Evolutionary conservation across 306 rosid species (phyloP).

Genomic region (Cucurbita pepo): DNA sequence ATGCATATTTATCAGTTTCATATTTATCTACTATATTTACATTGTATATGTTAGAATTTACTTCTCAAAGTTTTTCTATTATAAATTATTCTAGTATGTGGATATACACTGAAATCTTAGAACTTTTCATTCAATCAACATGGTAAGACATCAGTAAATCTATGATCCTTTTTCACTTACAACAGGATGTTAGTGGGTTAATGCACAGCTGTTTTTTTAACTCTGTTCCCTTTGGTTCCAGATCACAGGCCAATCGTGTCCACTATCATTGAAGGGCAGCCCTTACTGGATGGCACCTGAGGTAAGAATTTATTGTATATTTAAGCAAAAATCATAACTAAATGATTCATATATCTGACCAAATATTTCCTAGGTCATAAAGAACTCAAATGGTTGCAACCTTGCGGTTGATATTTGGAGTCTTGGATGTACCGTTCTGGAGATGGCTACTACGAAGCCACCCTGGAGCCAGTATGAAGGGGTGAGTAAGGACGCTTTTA

Average conservation of each 20-base stretch:
- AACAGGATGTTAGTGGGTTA: too few species aligned
- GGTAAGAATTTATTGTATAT: slow-evolving; percentile 29
- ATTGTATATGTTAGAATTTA: background rate
- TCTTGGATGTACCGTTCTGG: slow-evolving; percentile 98
- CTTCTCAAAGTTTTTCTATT: background rate
- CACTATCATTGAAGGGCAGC: slow-evolving; percentile 91
- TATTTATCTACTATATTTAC: background rate
- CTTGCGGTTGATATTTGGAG: slow-evolving; percentile 99
- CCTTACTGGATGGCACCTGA: slow-evolving; percentile 99
- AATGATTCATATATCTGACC: slow-evolving; percentile 10
- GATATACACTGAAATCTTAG: too few species aligned
- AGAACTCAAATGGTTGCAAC: slow-evolving; percentile 63
- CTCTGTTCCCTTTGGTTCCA: slow-evolving; percentile 3
- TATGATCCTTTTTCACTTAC: too few species aligned
- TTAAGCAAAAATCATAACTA: slow-evolving; percentile 4
- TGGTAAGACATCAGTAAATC: too few species aligned
- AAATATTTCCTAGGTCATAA: slow-evolving; percentile 54
- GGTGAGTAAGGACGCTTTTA: slow-evolving; percentile 32
- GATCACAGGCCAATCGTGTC: slow-evolving; percentile 85
- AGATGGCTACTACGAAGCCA: slow-evolving; percentile 97
- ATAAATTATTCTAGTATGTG: too few species aligned
- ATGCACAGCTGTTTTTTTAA: background rate
- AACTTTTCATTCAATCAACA: too few species aligned
- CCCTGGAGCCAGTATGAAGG: slow-evolving; percentile 99
- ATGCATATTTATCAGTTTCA: background rate